phyloP scores from a whole-genome alignment of 129 eudicot species.

The Rutidosis leptorrhynchoides region DNA sequence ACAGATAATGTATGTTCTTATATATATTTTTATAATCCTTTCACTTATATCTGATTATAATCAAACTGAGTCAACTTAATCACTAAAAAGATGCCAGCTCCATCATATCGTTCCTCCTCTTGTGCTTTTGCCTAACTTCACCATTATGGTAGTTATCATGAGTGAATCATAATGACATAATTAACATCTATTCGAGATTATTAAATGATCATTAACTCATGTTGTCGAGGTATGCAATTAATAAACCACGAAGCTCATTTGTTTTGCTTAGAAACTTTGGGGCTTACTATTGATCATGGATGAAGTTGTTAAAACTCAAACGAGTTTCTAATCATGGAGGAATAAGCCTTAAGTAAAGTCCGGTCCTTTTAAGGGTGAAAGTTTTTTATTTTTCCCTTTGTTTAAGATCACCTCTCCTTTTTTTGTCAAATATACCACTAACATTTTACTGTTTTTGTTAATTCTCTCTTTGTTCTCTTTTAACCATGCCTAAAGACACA shows the following conservation, averaged over 20 bases:
- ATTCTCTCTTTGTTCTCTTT: neutral
- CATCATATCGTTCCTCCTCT: neutral
- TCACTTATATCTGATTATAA: neutral
- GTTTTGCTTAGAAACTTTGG: neutral
- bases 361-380: neutral
- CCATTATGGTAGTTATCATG: neutral
- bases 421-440: neutral
- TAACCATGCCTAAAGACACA: neutral
- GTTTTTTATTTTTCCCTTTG: neutral
- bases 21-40: neutral
- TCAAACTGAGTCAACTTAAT: constrained; percentile 1
- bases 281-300: neutral
- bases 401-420: neutral
- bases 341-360: neutral
- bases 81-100: neutral
- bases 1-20: constrained; percentile 64
- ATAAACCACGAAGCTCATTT: neutral
- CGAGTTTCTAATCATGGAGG: neutral
- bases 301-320: neutral
- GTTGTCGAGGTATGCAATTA: neutral
- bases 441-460: neutral
- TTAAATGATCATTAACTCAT: constrained; percentile 3
- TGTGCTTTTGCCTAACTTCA: neutral
- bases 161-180: neutral
- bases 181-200: neutral